These are phyloP conservation scores for Penicillium expansum DNA, from an alignment of 2,329 filamentous ascomycete genomes.

Conservation along the genomic window DNA sequence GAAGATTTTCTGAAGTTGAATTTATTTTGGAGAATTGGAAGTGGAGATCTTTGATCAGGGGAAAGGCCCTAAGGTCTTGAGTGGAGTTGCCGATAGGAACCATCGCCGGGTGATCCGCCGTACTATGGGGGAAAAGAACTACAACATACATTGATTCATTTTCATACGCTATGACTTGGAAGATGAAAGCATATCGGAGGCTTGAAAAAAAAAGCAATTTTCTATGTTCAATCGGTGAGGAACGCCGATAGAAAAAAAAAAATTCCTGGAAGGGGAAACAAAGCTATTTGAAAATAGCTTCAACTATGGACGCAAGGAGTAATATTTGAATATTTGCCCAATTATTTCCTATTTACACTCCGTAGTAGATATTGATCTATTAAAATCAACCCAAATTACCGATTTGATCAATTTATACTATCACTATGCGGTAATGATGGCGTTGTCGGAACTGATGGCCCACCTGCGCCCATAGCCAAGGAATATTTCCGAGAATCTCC, in stretches of 20 bases:
- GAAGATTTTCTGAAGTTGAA: constrained; percentile 12
- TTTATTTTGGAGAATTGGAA: constrained; percentile 3
- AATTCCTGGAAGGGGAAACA: too few relatives aligned
- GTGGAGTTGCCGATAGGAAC: constrained; percentile 4
- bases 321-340: not conserved
- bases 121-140: not conserved
- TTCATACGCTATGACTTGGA: not conserved
- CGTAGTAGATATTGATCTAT: not conserved
- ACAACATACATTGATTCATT: not conserved
- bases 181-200: not conserved
- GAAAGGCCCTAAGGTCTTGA: not conserved
- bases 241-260: not conserved
- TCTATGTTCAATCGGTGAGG: not conserved
- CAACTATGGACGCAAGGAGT: constrained; percentile 2
- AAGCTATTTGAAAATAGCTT: constrained; percentile 5
- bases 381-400: not conserved
- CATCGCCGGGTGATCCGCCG: constrained; percentile 6
- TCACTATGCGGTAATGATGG: constrained; percentile 23
- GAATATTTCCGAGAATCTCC: constrained; percentile 1
- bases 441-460: constrained; percentile 9
- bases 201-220: not conserved
- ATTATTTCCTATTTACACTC: not conserved
- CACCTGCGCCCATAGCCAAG: not conserved
- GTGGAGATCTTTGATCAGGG: constrained; percentile 13
- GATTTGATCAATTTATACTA: not conserved